Conservation (phyloP, 2,329 filamentous ascomycete genomes). For the Diaporthe humulicola region DNA sequence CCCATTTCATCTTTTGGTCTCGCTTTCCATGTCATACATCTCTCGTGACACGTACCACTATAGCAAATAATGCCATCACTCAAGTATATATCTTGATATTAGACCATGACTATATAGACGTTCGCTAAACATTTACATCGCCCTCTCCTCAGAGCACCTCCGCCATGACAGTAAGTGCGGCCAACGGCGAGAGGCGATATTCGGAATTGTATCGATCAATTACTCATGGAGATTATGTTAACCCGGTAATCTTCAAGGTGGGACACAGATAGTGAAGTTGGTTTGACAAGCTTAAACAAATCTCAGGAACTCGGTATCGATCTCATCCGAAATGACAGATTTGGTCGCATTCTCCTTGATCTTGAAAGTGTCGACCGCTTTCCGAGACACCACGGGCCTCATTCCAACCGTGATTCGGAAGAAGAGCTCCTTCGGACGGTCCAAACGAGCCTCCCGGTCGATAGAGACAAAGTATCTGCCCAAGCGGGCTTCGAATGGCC, state of each 20-base stretch:
- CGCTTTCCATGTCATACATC: too few relatives aligned
- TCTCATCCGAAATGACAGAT: slow-evolving; percentile 24
- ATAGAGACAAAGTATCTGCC: slow-evolving; percentile 22
- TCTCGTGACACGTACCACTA: background rate
- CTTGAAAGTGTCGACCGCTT: background rate
- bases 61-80: background rate
- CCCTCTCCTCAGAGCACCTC: background rate
- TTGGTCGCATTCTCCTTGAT: slow-evolving; percentile 26
- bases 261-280: background rate
- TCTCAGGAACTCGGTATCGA: slow-evolving; percentile 5
- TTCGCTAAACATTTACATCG: background rate
- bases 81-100: background rate
- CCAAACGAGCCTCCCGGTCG: background rate
- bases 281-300: background rate
- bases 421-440: slow-evolving; percentile 14
- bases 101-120: background rate
- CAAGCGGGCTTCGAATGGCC: slow-evolving; percentile 13
- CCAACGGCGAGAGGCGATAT: too few relatives aligned
- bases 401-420: slow-evolving; percentile 24
- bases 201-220: background rate
- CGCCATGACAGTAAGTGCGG: background rate
- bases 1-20: background rate
- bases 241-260: too few relatives aligned
- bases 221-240: background rate
- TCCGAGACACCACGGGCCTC: slow-evolving; percentile 4